Percentiles rank a stretch among this genome's conserved stretches.
Conservation (phyloP, 129 eudicot species). For the Pulicaria dysenterica region DNA sequence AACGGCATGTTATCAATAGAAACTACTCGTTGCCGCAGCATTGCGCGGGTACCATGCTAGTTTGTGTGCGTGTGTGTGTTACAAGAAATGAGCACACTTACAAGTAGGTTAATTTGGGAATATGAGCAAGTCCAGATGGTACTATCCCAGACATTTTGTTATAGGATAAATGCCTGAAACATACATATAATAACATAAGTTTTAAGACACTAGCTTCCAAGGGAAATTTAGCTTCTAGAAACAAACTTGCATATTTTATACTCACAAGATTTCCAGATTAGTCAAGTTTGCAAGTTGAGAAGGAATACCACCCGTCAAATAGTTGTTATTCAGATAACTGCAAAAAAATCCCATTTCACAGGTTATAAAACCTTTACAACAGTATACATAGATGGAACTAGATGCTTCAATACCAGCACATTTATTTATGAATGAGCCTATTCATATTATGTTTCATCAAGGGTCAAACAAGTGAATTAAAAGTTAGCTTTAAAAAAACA, state of each 20-base stretch:
- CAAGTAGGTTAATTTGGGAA: conserved; percentile 89
- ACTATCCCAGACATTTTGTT: conserved; percentile 95
- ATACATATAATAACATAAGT: conserved; percentile 5
- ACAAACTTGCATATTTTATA: conserved; percentile 14
- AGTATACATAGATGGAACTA: conserved; percentile 20
- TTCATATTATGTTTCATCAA: background rate
- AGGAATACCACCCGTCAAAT: conserved; percentile 92
- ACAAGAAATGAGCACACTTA: conserved; percentile 44
- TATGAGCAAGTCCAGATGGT: conserved; percentile 80
- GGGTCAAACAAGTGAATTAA: background rate
- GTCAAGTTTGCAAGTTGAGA: conserved; percentile 90
- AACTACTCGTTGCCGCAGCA: background rate
- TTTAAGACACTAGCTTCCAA: conserved; percentile 4
- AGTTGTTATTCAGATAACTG: conserved; percentile 84
- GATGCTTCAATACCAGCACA: background rate
- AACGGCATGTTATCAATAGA: too few species aligned
- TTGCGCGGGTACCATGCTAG: background rate
- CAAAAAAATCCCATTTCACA: conserved; percentile 5
- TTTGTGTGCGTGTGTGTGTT: background rate
- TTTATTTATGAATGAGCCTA: background rate
- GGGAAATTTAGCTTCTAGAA: background rate
- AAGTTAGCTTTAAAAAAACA: background rate
- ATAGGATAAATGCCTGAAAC: conserved; percentile 79
- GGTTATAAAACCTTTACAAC: conserved; percentile 20
- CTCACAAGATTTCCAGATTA: conserved; percentile 93